phyloP scores from a whole-genome alignment of 2,329 filamentous ascomycete species.

The Colletotrichum brevisporum region DNA sequence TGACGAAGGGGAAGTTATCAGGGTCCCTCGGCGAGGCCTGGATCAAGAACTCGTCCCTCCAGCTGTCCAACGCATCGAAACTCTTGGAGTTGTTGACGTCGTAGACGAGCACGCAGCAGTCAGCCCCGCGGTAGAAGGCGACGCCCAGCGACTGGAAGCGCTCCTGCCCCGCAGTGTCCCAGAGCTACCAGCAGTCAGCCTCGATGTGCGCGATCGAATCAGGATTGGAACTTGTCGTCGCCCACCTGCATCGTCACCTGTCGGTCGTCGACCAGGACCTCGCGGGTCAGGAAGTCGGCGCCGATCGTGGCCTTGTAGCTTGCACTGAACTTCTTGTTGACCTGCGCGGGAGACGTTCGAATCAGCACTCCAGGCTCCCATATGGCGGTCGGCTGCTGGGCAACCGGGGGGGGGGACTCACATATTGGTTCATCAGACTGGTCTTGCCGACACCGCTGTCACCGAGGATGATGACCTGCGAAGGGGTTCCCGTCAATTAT shows the following conservation, averaged over 20 bases:
- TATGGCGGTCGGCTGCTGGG: slow-evolving; percentile 10
- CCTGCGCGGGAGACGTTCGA: slow-evolving; percentile 65
- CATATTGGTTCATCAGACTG: slow-evolving; percentile 99
- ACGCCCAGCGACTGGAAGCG: slow-evolving; percentile 97
- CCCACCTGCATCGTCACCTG: slow-evolving; percentile 96
- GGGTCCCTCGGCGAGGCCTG: slow-evolving; percentile 97
- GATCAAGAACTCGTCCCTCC: slow-evolving; percentile 98
- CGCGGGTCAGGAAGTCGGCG: slow-evolving; percentile 97
- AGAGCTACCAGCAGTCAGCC: slow-evolving; percentile 73
- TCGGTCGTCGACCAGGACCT: slow-evolving; percentile 96
- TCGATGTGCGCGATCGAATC: slow-evolving; percentile 1
- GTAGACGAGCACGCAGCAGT: slow-evolving; percentile 98
- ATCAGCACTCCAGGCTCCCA: slow-evolving; percentile 10
- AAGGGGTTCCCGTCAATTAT: slow-evolving; percentile 28
- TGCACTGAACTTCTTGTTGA: slow-evolving; percentile 99
- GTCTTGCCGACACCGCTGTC: slow-evolving; percentile 99
- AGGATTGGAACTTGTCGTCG: slow-evolving; percentile 46
- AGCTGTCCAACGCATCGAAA: slow-evolving; percentile 98
- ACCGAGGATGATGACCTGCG: slow-evolving; percentile 96
- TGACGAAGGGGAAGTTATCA: slow-evolving; percentile 96
- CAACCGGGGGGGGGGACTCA: slow-evolving; percentile 63
- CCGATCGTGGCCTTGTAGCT: slow-evolving; percentile 99
- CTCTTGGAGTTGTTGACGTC: slow-evolving; percentile 99
- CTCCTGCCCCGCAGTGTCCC: slow-evolving; percentile 98
- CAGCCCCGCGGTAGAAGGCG: slow-evolving; percentile 96